phyloP scores from a whole-genome alignment of 2,329 filamentous ascomycete species.

The Knufia fluminis region DNA sequence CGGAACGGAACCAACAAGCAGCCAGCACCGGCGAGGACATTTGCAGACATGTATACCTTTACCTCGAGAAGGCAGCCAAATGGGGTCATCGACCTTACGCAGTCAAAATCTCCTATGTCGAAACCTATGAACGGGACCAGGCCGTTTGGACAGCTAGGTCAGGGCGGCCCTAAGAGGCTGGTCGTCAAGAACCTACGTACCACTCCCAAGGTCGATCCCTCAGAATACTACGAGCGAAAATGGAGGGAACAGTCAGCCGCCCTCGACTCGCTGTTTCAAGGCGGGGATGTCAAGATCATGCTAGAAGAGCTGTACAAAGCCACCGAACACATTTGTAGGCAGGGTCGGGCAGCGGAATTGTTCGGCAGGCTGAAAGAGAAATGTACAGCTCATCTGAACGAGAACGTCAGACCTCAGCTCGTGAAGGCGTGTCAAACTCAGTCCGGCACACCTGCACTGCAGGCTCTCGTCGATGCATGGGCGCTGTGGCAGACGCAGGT shows the following conservation, averaged over 20 bases:
- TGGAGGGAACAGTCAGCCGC: slow-evolving; percentile 67
- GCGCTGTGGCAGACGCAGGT: slow-evolving; percentile 67
- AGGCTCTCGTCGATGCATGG: slow-evolving; percentile 57
- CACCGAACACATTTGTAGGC: slow-evolving; percentile 83
- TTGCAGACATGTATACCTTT: slow-evolving; percentile 44
- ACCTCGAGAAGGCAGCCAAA: slow-evolving; percentile 27
- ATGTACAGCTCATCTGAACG: slow-evolving; percentile 55
- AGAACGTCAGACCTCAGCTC: slow-evolving; percentile 49
- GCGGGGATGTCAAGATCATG: slow-evolving; percentile 56
- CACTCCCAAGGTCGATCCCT: slow-evolving; percentile 54
- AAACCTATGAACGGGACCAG: slow-evolving; percentile 19
- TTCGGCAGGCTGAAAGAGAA: slow-evolving; percentile 56
- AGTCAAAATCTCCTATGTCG: slow-evolving; percentile 18
- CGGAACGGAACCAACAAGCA: slow-evolving; percentile 7
- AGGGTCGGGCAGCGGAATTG: slow-evolving; percentile 60
- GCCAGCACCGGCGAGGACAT: slow-evolving; percentile 14
- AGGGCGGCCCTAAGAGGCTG: slow-evolving; percentile 64
- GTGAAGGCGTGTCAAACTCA: slow-evolving; percentile 45
- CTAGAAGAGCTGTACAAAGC: slow-evolving; percentile 82
- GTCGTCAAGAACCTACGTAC: slow-evolving; percentile 86
- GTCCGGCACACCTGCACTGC: slow-evolving; percentile 56
- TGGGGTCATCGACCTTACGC: slow-evolving; percentile 40
- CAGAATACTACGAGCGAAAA: slow-evolving; percentile 67
- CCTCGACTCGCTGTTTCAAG: slow-evolving; percentile 62
- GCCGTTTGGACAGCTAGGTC: slow-evolving; percentile 6